Evolutionary conservation across 2,329 filamentous ascomycete genomes (phyloP).

Genomic region (Raffaelea albimanens): DNA sequence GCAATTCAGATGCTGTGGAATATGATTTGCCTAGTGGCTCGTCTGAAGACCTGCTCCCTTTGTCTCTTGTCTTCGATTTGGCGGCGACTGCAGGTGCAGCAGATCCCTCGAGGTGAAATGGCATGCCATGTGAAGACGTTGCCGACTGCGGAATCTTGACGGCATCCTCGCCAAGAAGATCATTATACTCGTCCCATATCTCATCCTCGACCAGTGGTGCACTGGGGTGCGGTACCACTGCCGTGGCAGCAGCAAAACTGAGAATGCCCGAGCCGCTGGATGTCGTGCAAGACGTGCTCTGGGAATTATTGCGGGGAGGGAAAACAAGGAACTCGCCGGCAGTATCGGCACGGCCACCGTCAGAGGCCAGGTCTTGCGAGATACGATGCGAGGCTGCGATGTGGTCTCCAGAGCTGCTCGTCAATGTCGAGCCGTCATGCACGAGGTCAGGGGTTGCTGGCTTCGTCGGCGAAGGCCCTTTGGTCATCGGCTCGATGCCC

Average conservation of each 20-base stretch:
- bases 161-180: conserved; percentile 62
- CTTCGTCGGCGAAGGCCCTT: conserved; percentile 35
- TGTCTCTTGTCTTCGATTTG: conserved; percentile 13
- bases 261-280: conserved; percentile 59
- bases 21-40: too few relatives aligned
- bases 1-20: too few relatives aligned
- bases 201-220: conserved; percentile 70
- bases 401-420: conserved; percentile 21
- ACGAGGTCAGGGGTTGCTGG: conserved; percentile 29
- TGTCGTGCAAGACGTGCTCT: conserved; percentile 43
- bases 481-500: conserved; percentile 33
- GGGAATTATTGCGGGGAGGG: conserved; percentile 62
- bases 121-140: conserved; percentile 45
- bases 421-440: conserved; percentile 24
- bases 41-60: conserved; percentile 13
- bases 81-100: neutral
- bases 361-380: conserved; percentile 17
- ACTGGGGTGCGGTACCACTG: conserved; percentile 52
- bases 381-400: conserved; percentile 18
- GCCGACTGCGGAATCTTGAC: conserved; percentile 37
- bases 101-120: conserved; percentile 41
- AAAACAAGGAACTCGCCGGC: conserved; percentile 64
- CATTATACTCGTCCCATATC: conserved; percentile 90
- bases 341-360: conserved; percentile 13
- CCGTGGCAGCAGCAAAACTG: conserved; percentile 55